These are phyloP conservation scores for Sordariomycetes sp. DNA, from an alignment of 2,329 filamentous ascomycete genomes.

Conservation along the genomic window DNA sequence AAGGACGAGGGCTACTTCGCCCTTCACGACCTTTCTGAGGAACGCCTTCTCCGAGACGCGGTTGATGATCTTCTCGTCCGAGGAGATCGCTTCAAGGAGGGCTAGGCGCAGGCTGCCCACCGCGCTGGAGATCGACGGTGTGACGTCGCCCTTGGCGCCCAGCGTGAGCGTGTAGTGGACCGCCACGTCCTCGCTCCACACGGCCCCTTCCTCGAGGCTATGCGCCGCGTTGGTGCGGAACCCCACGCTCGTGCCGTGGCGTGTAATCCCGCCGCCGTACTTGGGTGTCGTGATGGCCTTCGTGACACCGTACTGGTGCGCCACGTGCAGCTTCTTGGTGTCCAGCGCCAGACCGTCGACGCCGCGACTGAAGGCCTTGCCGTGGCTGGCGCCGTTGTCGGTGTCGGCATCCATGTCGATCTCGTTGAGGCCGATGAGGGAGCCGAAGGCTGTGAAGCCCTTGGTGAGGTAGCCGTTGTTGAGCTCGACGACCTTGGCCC, in stretches of 20 bases:
- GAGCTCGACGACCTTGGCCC: conserved; percentile 18
- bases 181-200: conserved; percentile 43
- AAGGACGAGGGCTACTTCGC: conserved; percentile 42
- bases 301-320: conserved; percentile 46
- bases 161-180: conserved; percentile 48
- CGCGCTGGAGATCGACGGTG: conserved; percentile 40
- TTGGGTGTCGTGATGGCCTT: conserved; percentile 46
- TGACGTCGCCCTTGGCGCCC: conserved; percentile 28
- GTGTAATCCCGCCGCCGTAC: conserved; percentile 29
- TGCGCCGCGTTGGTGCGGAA: conserved; percentile 41
- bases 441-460: conserved; percentile 50
- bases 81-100: conserved; percentile 34
- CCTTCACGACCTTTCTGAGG: conserved; percentile 41
- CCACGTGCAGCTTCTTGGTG: conserved; percentile 42
- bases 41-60: conserved; percentile 37
- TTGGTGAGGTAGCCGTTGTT: conserved; percentile 49
- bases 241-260: conserved; percentile 45
- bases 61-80: conserved; percentile 17
- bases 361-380: conserved; percentile 42
- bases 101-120: conserved; percentile 41
- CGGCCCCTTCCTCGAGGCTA: conserved; percentile 32
- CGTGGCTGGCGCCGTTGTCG: conserved; percentile 34
- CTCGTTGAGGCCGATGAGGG: conserved; percentile 49
- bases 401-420: conserved; percentile 47
- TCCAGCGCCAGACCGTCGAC: conserved; percentile 45